Evolutionary conservation across 305 asterid genomes (phyloP).

Genomic region (Solanum hybrid): DNA sequence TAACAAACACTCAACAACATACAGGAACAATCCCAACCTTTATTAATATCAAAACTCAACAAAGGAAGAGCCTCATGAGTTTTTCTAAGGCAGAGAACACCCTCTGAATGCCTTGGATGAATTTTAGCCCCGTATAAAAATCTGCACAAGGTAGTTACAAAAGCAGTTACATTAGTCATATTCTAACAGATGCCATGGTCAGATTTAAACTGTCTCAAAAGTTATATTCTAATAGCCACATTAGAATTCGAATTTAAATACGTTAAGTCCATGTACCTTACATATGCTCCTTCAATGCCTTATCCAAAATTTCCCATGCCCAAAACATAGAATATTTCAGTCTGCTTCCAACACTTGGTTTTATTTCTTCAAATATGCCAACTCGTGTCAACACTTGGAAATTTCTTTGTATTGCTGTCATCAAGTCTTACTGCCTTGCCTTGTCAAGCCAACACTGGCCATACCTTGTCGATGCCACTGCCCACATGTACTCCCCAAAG

Average conservation of each 20-base stretch:
- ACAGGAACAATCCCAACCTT: neutral
- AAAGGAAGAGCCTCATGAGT: neutral
- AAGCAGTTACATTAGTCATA: neutral
- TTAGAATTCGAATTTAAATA: too few relatives aligned
- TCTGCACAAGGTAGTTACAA: neutral
- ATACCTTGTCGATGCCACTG: neutral
- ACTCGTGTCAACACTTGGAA: neutral
- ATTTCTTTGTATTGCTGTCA: neutral
- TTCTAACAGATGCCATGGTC: neutral
- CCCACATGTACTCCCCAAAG: neutral
- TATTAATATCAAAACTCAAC: too few relatives aligned
- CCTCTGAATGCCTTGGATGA: neutral
- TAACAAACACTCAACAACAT: too few relatives aligned
- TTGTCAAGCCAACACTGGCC: neutral
- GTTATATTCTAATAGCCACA: neutral
- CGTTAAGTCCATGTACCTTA: neutral
- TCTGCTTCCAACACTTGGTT: neutral
- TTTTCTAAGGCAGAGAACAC: neutral
- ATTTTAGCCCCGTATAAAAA: neutral
- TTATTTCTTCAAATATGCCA: too few relatives aligned
- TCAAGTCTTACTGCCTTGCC: neutral
- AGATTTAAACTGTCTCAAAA: neutral
- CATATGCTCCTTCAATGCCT: neutral
- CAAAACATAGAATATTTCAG: too few relatives aligned
- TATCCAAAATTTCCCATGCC: neutral